These are phyloP conservation scores for Exophiala spinifera DNA, from an alignment of 2,329 filamentous ascomycete genomes.

Conservation along the genomic window DNA sequence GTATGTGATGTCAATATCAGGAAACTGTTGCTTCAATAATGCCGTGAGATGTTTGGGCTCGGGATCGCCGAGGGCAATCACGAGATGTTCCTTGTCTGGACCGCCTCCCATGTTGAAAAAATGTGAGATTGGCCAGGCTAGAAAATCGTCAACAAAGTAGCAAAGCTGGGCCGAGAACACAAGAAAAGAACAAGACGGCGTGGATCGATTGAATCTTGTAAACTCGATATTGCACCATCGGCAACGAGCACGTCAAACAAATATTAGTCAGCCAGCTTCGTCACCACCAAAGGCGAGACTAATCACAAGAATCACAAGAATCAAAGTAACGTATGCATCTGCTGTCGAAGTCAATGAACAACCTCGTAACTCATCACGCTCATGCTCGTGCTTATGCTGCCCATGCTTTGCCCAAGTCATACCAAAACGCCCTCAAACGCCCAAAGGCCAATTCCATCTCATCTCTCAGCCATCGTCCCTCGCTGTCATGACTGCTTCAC, in stretches of 20 bases:
- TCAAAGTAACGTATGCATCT: neutral
- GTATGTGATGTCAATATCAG: slow-evolving; percentile 46
- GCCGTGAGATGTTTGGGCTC: slow-evolving; percentile 40
- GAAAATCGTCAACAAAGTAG: neutral
- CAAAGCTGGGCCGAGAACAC: too few relatives aligned
- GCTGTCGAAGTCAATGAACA: neutral
- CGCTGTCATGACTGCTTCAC: slow-evolving; percentile 6
- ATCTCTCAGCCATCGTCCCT: neutral
- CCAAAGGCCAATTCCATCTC: neutral
- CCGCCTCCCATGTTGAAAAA: slow-evolving; percentile 49
- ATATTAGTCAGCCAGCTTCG: too few relatives aligned
- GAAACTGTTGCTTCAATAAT: slow-evolving; percentile 43
- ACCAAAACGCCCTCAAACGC: neutral
- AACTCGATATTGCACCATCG: too few relatives aligned
- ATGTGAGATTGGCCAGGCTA: neutral
- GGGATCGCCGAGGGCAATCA: slow-evolving; percentile 44
- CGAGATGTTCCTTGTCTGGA: slow-evolving; percentile 39
- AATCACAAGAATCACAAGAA: too few relatives aligned
- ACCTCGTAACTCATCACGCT: neutral
- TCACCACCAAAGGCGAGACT: too few relatives aligned
- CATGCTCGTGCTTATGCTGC: neutral
- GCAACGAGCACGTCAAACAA: too few relatives aligned
- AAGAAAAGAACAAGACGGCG: too few relatives aligned
- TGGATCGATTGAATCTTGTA: too few relatives aligned
- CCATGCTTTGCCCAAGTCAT: neutral